These are phyloP conservation scores for Schoenoplectus tabernaemontani DNA, from an alignment of 202 grass and related monocot species.

Conservation along the genomic window DNA sequence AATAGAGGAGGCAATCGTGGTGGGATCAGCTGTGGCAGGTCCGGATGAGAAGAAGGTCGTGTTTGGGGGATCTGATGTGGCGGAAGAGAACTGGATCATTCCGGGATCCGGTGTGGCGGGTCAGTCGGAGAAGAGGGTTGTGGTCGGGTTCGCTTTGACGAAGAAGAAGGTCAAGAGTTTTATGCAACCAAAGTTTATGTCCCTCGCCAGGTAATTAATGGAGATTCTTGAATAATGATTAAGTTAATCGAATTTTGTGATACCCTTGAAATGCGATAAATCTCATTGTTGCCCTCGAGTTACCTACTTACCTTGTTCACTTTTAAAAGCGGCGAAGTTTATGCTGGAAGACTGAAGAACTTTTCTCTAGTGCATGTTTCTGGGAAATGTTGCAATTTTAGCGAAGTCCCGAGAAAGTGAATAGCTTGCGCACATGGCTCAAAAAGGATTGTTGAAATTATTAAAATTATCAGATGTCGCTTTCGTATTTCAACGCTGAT, in stretches of 20 bases:
- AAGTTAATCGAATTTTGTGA: not conserved
- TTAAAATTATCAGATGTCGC: not conserved
- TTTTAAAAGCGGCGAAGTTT: too few species aligned
- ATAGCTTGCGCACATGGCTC: not conserved
- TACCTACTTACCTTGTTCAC: too few species aligned
- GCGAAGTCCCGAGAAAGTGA: not conserved
- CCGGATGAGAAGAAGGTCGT: not conserved
- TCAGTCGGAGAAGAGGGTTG: conserved; percentile 26
- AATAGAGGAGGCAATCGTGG: conserved; percentile 5
- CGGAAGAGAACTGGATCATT: conserved; percentile 20
- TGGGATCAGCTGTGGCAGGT: conserved; percentile 23
- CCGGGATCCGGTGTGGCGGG: not conserved
- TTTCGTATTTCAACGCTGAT: not conserved
- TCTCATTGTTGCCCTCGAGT: too few species aligned
- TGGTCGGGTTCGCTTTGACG: conserved; percentile 67
- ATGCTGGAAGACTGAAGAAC: too few species aligned
- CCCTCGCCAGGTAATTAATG: conserved; percentile 62
- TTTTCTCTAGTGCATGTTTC: conserved; percentile 5
- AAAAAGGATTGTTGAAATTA: conserved; percentile 11
- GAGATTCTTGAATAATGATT: conserved; percentile 24
- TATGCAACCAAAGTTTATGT: conserved; percentile 57
- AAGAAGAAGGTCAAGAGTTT: conserved; percentile 91
- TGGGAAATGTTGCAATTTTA: not conserved
- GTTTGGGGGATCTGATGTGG: conserved; percentile 16
- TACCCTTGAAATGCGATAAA: too few species aligned